A percentile compares a stretch with the other conserved stretches of the same genome.
Conservation (phyloP, 1,284 basidiomycete species). For the Paramarasmius palmivorus region DNA sequence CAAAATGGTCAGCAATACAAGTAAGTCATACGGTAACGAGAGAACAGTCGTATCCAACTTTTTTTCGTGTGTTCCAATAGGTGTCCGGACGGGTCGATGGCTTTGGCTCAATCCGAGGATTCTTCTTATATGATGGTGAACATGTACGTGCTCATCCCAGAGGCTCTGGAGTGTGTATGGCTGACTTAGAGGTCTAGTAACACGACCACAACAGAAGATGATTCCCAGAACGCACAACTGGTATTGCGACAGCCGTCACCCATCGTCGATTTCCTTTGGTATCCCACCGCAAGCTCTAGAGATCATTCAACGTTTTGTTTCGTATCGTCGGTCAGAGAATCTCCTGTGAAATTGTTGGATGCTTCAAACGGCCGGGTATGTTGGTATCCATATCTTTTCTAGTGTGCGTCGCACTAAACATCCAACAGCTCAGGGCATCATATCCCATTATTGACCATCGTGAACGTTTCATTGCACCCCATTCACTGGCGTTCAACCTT, state of each 20-base stretch:
- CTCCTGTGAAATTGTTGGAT: slow-evolving; percentile 81
- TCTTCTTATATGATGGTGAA: slow-evolving; percentile 50
- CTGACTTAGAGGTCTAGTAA: slow-evolving; percentile 6
- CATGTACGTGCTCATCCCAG: slow-evolving; percentile 34
- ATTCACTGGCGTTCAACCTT: slow-evolving; percentile 77
- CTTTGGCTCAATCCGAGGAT: slow-evolving; percentile 65
- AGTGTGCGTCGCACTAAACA: slow-evolving; percentile 1
- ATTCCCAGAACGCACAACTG: slow-evolving; percentile 5
- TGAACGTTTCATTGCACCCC: slow-evolving; percentile 85
- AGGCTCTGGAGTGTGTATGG: background rate
- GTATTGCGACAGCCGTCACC: slow-evolving; percentile 60
- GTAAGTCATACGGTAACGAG: too few species aligned
- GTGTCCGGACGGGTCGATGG: slow-evolving; percentile 63
- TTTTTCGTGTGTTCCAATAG: too few species aligned
- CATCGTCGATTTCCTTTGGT: slow-evolving; percentile 80
- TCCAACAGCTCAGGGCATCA: slow-evolving; percentile 75
- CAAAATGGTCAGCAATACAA: too few species aligned
- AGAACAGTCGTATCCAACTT: too few species aligned
- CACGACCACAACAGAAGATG: slow-evolving; percentile 10
- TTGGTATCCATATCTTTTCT: slow-evolving; percentile 13
- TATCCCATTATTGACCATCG: slow-evolving; percentile 90
- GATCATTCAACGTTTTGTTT: slow-evolving; percentile 78
- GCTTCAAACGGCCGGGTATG: slow-evolving; percentile 75
- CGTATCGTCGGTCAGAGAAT: slow-evolving; percentile 76
- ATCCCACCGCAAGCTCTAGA: slow-evolving; percentile 64